phyloP scores from a whole-genome alignment of 371 early-diverging fungal species.

The Syncephalastrum monosporum region DNA sequence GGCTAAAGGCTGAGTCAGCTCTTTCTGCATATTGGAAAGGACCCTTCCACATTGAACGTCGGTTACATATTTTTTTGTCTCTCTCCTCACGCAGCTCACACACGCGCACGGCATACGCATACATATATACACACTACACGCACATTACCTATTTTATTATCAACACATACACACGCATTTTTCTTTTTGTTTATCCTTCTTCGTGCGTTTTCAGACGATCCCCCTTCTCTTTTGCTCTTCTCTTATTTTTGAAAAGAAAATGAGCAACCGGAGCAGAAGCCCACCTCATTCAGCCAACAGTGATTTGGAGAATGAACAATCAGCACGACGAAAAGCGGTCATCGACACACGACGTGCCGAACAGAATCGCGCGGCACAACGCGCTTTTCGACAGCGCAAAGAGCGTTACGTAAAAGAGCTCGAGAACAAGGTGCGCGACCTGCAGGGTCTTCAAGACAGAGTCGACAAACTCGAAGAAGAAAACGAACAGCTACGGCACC shows the following conservation, averaged over 20 bases:
- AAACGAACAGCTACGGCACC: slow-evolving; percentile 17
- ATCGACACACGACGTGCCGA: slow-evolving; percentile 18
- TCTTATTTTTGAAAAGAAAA: not conserved
- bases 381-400: slow-evolving; percentile 71
- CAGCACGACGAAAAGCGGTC: slow-evolving; percentile 14
- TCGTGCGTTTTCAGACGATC: not conserved
- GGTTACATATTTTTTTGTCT: too few species aligned
- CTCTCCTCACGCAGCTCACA: too few species aligned
- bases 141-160: not conserved
- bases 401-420: slow-evolving; percentile 62
- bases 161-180: slow-evolving; percentile 3
- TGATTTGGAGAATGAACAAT: too few species aligned
- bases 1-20: too few species aligned
- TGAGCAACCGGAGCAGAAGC: too few species aligned
- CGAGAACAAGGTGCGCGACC: slow-evolving; percentile 16
- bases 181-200: not conserved
- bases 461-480: slow-evolving; percentile 18
- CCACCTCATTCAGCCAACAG: too few species aligned
- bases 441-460: slow-evolving; percentile 19
- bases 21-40: too few species aligned
- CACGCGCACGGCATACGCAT: too few species aligned
- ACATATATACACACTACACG: too few species aligned
- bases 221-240: slow-evolving; percentile 1
- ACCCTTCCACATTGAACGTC: too few species aligned
- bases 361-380: slow-evolving; percentile 71